phyloP scores from a whole-genome alignment of 2,329 filamentous ascomycete species.

The Neurospora crassa region DNA sequence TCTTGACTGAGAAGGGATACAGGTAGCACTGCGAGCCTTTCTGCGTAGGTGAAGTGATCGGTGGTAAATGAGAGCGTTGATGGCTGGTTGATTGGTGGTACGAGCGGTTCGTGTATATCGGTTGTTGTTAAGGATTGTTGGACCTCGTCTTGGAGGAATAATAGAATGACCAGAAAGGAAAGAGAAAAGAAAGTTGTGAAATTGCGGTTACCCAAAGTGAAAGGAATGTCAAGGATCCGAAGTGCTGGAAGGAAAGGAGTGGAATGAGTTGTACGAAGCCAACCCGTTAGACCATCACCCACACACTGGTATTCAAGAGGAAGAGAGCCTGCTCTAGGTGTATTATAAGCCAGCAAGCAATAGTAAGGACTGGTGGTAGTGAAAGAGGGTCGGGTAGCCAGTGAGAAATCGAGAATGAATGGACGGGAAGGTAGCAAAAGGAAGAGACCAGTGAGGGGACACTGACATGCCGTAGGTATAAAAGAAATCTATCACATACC shows the following conservation, averaged over 20 bases:
- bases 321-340: conserved; percentile 49
- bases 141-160: conserved; percentile 6
- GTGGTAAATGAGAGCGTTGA: conserved; percentile 19
- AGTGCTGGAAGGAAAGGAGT: conserved; percentile 23
- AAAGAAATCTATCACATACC: conserved; percentile 33
- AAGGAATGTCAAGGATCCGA: conserved; percentile 13
- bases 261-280: conserved; percentile 25
- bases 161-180: background rate
- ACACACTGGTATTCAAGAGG: conserved; percentile 30
- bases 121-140: conserved; percentile 18
- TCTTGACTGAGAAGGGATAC: conserved; percentile 1
- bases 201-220: conserved; percentile 13
- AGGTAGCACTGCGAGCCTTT: conserved; percentile 21
- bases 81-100: conserved; percentile 20
- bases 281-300: conserved; percentile 32
- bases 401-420: conserved; percentile 31
- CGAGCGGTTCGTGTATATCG: conserved; percentile 19
- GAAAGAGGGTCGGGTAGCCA: conserved; percentile 24
- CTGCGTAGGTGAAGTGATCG: background rate
- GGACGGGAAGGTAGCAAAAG: conserved; percentile 33
- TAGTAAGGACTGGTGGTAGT: conserved; percentile 39
- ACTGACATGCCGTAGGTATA: conserved; percentile 36
- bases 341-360: conserved; percentile 33
- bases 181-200: background rate
- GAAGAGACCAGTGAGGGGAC: conserved; percentile 31